Conservation (phyloP, 73 alveolate species). For the Symbiodinium natans region DNA sequence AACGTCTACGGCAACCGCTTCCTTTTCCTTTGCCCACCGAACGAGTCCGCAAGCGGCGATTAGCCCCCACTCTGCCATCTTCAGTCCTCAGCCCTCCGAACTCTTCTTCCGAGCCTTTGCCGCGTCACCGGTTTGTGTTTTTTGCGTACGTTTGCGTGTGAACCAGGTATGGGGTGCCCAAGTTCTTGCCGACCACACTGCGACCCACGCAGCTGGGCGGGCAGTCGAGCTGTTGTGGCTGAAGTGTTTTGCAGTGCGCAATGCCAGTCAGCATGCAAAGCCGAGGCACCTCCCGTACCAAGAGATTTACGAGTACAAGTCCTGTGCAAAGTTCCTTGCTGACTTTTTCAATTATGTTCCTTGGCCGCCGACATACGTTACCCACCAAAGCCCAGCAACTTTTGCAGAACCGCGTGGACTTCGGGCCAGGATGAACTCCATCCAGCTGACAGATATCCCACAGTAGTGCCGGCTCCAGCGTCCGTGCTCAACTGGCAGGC, state of each 20-base stretch:
- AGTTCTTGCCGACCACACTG: slow-evolving; percentile 97
- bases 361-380: too few relatives aligned
- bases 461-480: slow-evolving; percentile 98
- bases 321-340: slow-evolving; percentile 98
- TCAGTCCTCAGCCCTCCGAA: too few relatives aligned
- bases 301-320: slow-evolving; percentile 98
- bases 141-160: neutral
- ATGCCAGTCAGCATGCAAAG: neutral
- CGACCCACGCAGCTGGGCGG: slow-evolving; percentile 96
- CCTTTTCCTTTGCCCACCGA: slow-evolving; percentile 96
- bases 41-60: slow-evolving; percentile 94
- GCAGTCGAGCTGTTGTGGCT: too few relatives aligned
- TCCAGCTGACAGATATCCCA: slow-evolving; percentile 98
- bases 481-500: slow-evolving; percentile 96
- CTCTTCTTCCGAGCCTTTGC: too few relatives aligned
- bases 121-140: too few relatives aligned
- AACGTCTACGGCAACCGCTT: slow-evolving; percentile 95
- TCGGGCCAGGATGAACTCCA: slow-evolving; percentile 92
- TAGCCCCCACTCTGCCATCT: neutral
- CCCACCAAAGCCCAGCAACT: too few relatives aligned
- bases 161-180: slow-evolving; percentile 95
- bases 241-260: too few relatives aligned
- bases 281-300: slow-evolving; percentile 94
- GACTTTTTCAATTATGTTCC: slow-evolving; percentile 97
- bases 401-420: too few relatives aligned